Evolutionary conservation across 2,329 filamentous ascomycete genomes (phyloP).

Genomic region (Exophiala xenobiotica): DNA sequence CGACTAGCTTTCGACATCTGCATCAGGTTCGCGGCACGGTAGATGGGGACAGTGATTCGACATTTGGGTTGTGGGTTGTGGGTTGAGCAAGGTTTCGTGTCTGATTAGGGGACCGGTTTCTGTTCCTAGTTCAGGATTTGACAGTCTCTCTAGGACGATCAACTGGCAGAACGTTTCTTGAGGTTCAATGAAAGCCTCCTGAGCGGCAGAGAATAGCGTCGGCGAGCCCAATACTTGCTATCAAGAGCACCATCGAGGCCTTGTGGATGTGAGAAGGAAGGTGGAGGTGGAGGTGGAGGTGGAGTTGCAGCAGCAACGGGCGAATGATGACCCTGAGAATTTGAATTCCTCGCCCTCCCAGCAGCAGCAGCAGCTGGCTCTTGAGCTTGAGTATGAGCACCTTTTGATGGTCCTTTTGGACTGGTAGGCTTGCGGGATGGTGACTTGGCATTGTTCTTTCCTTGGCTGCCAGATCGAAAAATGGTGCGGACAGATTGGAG

Average conservation of each 20-base stretch:
- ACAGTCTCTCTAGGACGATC: too few relatives aligned
- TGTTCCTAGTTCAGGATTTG: too few relatives aligned
- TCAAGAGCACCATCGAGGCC: conserved; percentile 24
- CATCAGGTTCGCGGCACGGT: too few relatives aligned
- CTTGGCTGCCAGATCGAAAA: conserved; percentile 19
- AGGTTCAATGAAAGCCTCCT: conserved; percentile 3
- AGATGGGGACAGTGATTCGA: too few relatives aligned
- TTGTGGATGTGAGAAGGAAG: not conserved
- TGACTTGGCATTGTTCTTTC: conserved; percentile 8
- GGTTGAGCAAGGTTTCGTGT: too few relatives aligned
- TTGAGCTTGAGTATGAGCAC: not conserved
- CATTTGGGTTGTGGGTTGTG: too few relatives aligned
- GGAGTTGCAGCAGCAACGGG: not conserved
- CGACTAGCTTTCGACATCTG: too few relatives aligned
- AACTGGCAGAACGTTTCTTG: too few relatives aligned
- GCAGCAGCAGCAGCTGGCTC: too few relatives aligned
- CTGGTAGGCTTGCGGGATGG: not conserved
- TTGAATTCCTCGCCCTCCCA: too few relatives aligned
- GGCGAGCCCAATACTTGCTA: not conserved
- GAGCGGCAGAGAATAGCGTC: not conserved
- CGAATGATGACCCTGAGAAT: too few relatives aligned
- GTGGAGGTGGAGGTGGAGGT: not conserved
- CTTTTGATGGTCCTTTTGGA: not conserved
- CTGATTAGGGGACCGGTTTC: too few relatives aligned
- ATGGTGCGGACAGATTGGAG: conserved; percentile 19